Evolutionary conservation across 2,329 filamentous ascomycete species (phyloP), one percentile per base, ranked within the genome.

Genomic region (Ophiostoma sp.): DNA sequence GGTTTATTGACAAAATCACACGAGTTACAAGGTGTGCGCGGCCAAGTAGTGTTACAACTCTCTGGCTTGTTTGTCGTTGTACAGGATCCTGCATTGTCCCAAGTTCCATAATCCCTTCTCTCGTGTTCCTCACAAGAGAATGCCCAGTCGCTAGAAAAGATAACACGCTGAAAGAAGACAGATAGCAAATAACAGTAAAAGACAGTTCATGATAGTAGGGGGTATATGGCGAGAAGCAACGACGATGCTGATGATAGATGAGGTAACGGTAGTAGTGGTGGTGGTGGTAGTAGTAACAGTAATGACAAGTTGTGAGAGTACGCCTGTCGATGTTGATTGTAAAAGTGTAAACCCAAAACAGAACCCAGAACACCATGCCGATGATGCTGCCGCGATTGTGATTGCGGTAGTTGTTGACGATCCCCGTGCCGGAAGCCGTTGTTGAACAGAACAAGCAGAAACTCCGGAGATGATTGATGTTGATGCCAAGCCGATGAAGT

Each of bases 151-250:
- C 42, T 45, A 55, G 41, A 45, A 27, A 27, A 27, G 27, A 27
- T 27, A 41, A 18, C 9, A 60, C 36, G 5, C 38, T 45, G 49
- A 49, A 63, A 68, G n/a, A 40, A n/a, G 27, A 27, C 27, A 27
- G 27, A 27, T 27, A 27, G 27, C 27, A 68, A 27, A 41, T 5
- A 52, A 16, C 44, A 67, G 41, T 2, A 66, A 63, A 63, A 63
- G 55, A 55, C 14, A 38, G 11, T 36, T 68, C 40, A 47, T 68
- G 18, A 60, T 65, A 49, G 36, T 62, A 18, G 58, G 60, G 27
- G 60, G 60, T 63, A 63, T 63, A 42, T 68, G 27, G 67, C 52
- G 49, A 55, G 18, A 12, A 60, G 14, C 3, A 27, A 47, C 7
- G 11, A 11, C 18, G 45, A n/a, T 38, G 47, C n/a, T 27, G 64